Percentiles rank a stretch among this genome's conserved stretches.
phyloP scores from a whole-genome alignment of 2,329 filamentous ascomycete species.

The Chalaropsis thielavioides region DNA sequence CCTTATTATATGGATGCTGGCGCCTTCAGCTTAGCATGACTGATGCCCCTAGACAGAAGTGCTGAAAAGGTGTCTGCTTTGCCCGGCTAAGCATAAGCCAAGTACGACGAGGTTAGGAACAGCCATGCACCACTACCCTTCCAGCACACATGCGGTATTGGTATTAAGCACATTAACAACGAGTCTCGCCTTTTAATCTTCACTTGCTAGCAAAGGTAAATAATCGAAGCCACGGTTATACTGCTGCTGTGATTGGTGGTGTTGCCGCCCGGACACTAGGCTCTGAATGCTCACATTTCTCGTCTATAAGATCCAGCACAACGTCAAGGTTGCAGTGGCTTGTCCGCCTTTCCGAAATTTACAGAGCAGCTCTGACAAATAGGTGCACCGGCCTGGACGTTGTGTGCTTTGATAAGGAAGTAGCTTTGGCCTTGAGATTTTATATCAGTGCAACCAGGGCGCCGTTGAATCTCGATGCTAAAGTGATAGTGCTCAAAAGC shows the following conservation, averaged over 20 bases:
- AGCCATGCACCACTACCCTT: neutral
- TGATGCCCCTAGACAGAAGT: neutral
- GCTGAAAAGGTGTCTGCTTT: neutral
- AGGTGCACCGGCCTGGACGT: neutral
- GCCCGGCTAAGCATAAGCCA: neutral
- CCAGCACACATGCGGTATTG: neutral
- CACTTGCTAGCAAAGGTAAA: neutral
- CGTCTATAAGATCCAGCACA: neutral
- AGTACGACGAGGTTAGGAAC: neutral
- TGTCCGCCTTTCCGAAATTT: neutral
- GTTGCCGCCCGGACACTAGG: neutral
- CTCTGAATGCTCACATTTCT: neutral
- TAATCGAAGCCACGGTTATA: neutral
- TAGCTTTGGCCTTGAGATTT: neutral
- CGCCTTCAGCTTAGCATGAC: neutral
- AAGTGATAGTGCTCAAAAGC: neutral
- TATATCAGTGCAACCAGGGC: neutral
- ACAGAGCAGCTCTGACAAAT: neutral
- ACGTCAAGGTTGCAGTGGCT: neutral
- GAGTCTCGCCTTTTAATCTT: neutral
- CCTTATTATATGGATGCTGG: too few relatives aligned
- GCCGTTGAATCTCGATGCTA: neutral
- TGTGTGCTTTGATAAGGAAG: neutral
- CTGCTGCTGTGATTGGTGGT: neutral
- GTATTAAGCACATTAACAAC: neutral